Evolutionary conservation across 768 basidiomycete species (phyloP), one percentile per base, ranked within the genome.

Genomic region (Zangia roseola): DNA sequence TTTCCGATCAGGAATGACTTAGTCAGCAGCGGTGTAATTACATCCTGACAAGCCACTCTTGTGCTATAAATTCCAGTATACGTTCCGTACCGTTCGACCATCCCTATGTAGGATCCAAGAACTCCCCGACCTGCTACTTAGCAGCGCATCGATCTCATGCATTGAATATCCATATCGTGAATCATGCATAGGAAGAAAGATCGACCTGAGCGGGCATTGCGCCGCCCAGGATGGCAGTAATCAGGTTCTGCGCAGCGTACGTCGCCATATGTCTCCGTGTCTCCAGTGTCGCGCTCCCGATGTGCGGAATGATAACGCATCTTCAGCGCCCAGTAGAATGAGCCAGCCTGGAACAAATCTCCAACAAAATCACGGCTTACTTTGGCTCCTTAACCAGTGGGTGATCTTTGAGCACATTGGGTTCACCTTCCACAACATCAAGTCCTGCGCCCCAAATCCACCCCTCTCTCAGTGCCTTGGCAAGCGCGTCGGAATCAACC

Each of bases 351-450:
- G n/a, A n/a, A 47, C 43, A 25, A 12, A 42, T 12, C 35, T 34
- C 35, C 21, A 8, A 4, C 7, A 4, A 31, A 31, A 40, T 12
- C 12, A 20, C 3, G 47, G 70, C 70, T 60, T 58, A 92, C 83
- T 82, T 80, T 14, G 85, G 84, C 46, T 90, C 82, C 58, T 79
- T 82, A 38, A 95, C 82, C 40, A 99, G 67, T 4, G 88, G 85
- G 63, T 99, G 94, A 53, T 88, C 84, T 3, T 70, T 64, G 1
- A 69, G 58, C 23, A 99, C 75, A 38, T 84, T 68, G 0, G 94
- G 94, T 64, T 98, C 94, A 17, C 93, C 93, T 55, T 93, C 91
- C 7, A 97, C 83, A 30, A 98, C 95, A 65, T 99, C 95, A 10
- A 99, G 59, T 0, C 92, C 95, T 0, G 97, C 97, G 20, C 84